Percentiles rank a stretch among this genome's conserved stretches.
Conservation (phyloP, 805 yeast genomes). For the Saccharomycopsis javanensis region DNA sequence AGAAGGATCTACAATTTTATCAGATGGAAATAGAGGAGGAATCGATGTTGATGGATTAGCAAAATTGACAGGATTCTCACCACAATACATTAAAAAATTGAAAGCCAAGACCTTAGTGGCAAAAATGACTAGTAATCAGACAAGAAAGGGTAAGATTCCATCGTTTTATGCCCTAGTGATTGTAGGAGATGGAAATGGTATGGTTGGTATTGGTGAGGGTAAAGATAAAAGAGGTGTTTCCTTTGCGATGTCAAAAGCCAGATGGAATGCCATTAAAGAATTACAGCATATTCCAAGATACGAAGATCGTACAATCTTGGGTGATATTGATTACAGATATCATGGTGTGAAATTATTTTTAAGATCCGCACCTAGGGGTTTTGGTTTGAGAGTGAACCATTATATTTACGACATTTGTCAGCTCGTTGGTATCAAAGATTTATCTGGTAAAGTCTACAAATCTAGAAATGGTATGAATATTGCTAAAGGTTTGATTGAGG, state of each 20-base stretch:
- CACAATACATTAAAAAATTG: slow-evolving; percentile 48
- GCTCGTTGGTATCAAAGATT: slow-evolving; percentile 88
- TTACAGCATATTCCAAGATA: slow-evolving; percentile 72
- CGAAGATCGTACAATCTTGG: slow-evolving; percentile 85
- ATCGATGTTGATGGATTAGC: slow-evolving; percentile 32
- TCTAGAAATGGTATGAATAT: slow-evolving; percentile 94
- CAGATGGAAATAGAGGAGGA: slow-evolving; percentile 21
- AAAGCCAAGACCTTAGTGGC: slow-evolving; percentile 56
- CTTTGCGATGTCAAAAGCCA: slow-evolving; percentile 72
- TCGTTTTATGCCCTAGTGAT: slow-evolving; percentile 76
- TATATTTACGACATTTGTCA: slow-evolving; percentile 84
- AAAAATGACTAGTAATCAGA: slow-evolving; percentile 83
- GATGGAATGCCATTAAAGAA: slow-evolving; percentile 89
- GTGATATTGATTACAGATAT: slow-evolving; percentile 70
- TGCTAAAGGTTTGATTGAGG: slow-evolving; percentile 81
- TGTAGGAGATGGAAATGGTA: slow-evolving; percentile 89
- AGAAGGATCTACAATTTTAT: slow-evolving; percentile 30
- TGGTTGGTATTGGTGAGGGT: slow-evolving; percentile 93
- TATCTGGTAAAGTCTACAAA: slow-evolving; percentile 83
- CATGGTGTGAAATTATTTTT: slow-evolving; percentile 80
- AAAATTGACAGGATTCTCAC: slow-evolving; percentile 56
- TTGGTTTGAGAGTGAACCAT: slow-evolving; percentile 86
- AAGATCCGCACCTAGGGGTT: slow-evolving; percentile 86
- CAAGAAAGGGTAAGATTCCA: slow-evolving; percentile 83
- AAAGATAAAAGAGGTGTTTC: slow-evolving; percentile 71